Percentiles rank a stretch among this genome's conserved stretches.
These are phyloP conservation scores for Epichloe uncinata DNA, from an alignment of 2,329 filamentous ascomycete species.

Conservation along the genomic window DNA sequence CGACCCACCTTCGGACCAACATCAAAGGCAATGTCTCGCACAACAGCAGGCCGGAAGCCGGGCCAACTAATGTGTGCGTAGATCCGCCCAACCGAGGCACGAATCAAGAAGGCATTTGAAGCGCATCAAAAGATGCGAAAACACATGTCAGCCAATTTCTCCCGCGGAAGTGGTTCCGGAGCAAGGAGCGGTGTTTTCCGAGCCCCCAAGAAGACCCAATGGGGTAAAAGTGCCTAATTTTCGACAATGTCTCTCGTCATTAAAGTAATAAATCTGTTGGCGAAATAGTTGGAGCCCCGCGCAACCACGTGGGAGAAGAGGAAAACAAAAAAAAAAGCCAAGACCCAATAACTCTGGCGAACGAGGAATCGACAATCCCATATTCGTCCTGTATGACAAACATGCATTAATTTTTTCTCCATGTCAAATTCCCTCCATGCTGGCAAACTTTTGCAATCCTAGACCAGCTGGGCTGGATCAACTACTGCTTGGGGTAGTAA, in stretches of 20 bases:
- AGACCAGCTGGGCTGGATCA: not conserved
- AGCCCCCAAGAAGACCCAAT: no score
- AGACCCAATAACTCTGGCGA: not conserved
- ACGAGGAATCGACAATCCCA: not conserved
- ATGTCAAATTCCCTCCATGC: not conserved
- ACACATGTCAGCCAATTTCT: not conserved
- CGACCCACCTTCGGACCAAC: no score
- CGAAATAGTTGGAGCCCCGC: not conserved
- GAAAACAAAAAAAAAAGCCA: not conserved
- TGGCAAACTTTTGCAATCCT: not conserved
- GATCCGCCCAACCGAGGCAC: not conserved
- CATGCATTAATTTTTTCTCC: not conserved
- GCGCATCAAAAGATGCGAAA: slow-evolving; percentile 1
- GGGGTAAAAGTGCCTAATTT: not conserved
- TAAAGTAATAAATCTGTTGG: not conserved
- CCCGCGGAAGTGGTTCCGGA: not conserved
- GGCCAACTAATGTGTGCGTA: not conserved
- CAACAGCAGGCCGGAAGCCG: not conserved
- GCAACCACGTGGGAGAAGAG: not conserved
- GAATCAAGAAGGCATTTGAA: not conserved
- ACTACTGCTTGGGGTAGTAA: not conserved
- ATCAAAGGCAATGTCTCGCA: no score
- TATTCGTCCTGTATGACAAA: not conserved
- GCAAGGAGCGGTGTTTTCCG: not conserved
- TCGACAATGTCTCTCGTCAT: not conserved